phyloP scores from a whole-genome alignment of 2,329 filamentous ascomycete genomes.

The Trichoderma semiorbis region DNA sequence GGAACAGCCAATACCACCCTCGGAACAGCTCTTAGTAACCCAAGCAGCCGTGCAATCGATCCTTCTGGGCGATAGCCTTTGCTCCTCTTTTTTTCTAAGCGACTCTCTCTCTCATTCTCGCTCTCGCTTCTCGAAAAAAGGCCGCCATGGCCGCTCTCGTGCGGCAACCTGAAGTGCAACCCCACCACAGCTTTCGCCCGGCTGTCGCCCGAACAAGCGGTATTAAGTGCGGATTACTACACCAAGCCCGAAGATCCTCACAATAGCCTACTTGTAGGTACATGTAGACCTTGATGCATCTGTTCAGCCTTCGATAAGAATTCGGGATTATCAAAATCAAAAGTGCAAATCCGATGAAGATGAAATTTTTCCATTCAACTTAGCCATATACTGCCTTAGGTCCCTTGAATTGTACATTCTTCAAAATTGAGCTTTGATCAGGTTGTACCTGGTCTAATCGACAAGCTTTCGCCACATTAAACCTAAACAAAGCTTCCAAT shows the following conservation, averaged over 20 bases:
- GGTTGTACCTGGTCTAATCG: neutral
- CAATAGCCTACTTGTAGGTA: neutral
- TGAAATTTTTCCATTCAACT: neutral
- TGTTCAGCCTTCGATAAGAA: neutral
- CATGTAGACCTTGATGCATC: neutral
- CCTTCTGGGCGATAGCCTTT: neutral
- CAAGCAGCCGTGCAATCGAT: neutral
- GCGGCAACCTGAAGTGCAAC: neutral
- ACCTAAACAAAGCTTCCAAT: neutral
- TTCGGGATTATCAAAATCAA: neutral
- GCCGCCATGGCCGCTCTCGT: constrained; percentile 5
- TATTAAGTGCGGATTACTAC: neutral
- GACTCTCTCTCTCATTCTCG: neutral
- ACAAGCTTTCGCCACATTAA: neutral
- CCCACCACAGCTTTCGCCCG: constrained; percentile 5
- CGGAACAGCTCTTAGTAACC: neutral
- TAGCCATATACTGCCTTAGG: neutral
- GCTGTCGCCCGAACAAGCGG: neutral
- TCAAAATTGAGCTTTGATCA: neutral
- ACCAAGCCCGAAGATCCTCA: neutral
- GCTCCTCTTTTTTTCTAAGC: neutral
- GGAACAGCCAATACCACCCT: neutral
- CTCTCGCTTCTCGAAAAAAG: neutral
- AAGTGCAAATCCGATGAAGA: neutral
- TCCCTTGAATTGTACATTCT: neutral